phyloP scores from a whole-genome alignment of 306 rosid genomes.

The Carpinus fangiana region DNA sequence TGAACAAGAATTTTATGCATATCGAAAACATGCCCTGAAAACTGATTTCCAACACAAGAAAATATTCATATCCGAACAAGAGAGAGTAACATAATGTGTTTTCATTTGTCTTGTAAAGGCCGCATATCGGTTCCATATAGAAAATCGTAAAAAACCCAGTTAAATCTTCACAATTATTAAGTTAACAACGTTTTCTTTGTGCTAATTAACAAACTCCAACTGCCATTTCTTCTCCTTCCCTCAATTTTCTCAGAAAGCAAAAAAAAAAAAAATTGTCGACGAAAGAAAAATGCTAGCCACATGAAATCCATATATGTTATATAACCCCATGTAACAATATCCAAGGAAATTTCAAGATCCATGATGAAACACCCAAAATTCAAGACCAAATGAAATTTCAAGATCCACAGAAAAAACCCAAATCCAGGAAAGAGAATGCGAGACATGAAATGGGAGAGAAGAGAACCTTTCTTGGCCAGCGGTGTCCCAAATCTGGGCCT shows the following conservation, averaged over 20 bases:
- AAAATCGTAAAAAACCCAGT: background rate
- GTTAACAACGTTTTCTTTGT: background rate
- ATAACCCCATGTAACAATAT: background rate
- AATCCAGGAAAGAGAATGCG: background rate
- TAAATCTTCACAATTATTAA: background rate
- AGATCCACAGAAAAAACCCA: background rate
- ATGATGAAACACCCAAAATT: background rate
- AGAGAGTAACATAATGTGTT: background rate
- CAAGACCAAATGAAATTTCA: constrained; percentile 12
- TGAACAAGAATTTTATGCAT: constrained; percentile 9
- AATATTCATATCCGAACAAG: background rate
- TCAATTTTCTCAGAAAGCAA: background rate
- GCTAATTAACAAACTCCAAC: background rate
- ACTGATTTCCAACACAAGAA: background rate
- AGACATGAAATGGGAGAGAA: constrained; percentile 16
- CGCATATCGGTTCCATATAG: background rate
- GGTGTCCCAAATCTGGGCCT: constrained; percentile 97
- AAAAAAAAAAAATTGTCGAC: background rate
- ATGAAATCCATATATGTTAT: background rate
- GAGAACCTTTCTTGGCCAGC: constrained; percentile 87
- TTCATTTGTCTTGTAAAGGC: constrained; percentile 1
- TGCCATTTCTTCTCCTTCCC: background rate
- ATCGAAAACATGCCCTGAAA: background rate
- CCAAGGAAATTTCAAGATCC: constrained; percentile 1
- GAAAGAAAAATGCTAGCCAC: background rate